A percentile compares a stretch with the other conserved stretches of the same genome.
These are phyloP conservation scores for Gremmenia infestans DNA, from an alignment of 2,329 filamentous ascomycete species.

Conservation along the genomic window DNA sequence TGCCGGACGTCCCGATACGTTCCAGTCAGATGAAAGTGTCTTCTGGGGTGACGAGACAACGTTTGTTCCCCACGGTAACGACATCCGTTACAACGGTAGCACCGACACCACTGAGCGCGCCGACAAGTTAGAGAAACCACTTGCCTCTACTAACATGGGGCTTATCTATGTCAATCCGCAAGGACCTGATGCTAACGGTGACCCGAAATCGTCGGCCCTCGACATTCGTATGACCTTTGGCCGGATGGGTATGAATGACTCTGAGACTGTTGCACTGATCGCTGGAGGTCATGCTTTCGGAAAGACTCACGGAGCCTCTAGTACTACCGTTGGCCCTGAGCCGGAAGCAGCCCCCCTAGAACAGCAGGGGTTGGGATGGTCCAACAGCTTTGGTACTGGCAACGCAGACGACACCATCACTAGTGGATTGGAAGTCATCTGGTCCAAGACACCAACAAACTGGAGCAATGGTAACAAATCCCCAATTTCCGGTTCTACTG, in stretches of 20 bases:
- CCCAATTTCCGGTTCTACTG: neutral
- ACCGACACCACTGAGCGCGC: conserved; percentile 24
- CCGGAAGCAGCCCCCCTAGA: conserved; percentile 61
- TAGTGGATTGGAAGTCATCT: conserved; percentile 72
- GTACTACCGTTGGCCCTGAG: conserved; percentile 52
- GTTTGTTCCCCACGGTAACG: conserved; percentile 27
- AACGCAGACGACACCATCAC: conserved; percentile 71
- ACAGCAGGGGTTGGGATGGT: conserved; percentile 69
- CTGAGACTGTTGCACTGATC: conserved; percentile 57
- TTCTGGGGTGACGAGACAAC: conserved; percentile 55
- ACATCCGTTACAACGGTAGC: conserved; percentile 48
- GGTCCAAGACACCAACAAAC: conserved; percentile 70
- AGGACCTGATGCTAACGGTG: conserved; percentile 52
- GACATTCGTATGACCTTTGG: conserved; percentile 55
- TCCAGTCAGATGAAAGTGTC: conserved; percentile 55
- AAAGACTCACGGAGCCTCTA: conserved; percentile 52
- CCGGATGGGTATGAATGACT: conserved; percentile 60
- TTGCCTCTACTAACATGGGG: conserved; percentile 54
- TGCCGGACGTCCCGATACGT: conserved; percentile 53
- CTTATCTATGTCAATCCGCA: conserved; percentile 60
- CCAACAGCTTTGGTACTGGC: conserved; percentile 57
- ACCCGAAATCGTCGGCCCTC: conserved; percentile 48
- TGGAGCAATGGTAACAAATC: conserved; percentile 53
- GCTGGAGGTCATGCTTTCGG: conserved; percentile 56
- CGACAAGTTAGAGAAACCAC: conserved; percentile 40